A percentile compares a stretch with the other conserved stretches of the same genome.
Conservation (phyloP, 2,329 filamentous ascomycete species). For the Diaporthe capsici region DNA sequence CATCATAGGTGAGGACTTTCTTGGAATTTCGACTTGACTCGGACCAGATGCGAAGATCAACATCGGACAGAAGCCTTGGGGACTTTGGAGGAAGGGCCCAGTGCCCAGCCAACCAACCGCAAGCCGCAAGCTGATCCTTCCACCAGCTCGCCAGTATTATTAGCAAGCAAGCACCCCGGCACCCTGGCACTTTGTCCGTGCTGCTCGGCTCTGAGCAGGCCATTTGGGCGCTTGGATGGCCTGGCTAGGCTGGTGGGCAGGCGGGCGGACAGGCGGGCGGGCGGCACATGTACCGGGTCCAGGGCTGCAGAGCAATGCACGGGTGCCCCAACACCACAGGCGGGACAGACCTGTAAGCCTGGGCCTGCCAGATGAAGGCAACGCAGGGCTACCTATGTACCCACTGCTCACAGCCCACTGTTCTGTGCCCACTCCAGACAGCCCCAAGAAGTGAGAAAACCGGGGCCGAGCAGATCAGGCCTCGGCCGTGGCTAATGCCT, state of each 20-base stretch:
- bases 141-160: slow-evolving; percentile 32
- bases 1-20: background rate
- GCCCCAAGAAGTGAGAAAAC: slow-evolving; percentile 13
- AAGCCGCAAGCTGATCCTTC: slow-evolving; percentile 32
- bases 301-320: slow-evolving; percentile 22
- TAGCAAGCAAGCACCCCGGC: slow-evolving; percentile 7
- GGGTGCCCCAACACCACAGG: slow-evolving; percentile 27
- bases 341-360: background rate
- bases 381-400: slow-evolving; percentile 3
- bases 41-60: slow-evolving; percentile 23
- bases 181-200: background rate
- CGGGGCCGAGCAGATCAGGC: background rate
- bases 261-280: background rate
- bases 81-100: slow-evolving; percentile 20
- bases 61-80: slow-evolving; percentile 22
- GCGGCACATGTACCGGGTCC: slow-evolving; percentile 30
- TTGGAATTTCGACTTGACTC: slow-evolving; percentile 31
- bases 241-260: background rate
- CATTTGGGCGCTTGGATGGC: background rate
- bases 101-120: slow-evolving; percentile 32
- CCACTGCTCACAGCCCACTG: background rate
- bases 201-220: background rate
- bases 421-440: slow-evolving; percentile 8
- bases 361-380: background rate
- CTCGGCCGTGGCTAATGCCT: background rate